Conservation (phyloP, 768 basidiomycete genomes). For the Tubosaeta sp. region DNA sequence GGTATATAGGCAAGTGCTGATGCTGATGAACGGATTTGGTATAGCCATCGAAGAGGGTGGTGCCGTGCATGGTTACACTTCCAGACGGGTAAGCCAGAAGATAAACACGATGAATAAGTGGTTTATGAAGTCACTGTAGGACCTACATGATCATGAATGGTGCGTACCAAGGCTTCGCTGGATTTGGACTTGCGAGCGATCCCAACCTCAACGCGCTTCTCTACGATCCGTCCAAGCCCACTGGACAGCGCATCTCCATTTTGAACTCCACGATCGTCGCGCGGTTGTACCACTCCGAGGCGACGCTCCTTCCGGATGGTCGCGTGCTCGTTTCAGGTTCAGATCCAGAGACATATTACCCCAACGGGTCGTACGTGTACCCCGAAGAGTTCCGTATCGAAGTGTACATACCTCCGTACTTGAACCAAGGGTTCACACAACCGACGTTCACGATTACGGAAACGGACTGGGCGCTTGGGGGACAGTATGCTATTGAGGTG, state of each 20-base stretch:
- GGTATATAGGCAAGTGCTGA: not conserved
- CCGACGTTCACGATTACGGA: constrained; percentile 56
- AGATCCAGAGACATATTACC: constrained; percentile 53
- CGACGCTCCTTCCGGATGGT: constrained; percentile 69
- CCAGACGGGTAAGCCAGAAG: constrained; percentile 35
- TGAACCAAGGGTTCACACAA: constrained; percentile 55
- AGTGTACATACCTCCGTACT: constrained; percentile 86
- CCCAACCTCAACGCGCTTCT: constrained; percentile 64
- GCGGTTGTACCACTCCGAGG: constrained; percentile 76
- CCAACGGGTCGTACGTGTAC: constrained; percentile 40
- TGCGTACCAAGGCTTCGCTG: constrained; percentile 63
- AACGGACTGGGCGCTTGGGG: constrained; percentile 62
- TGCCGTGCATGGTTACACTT: constrained; percentile 69
- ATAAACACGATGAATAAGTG: not conserved
- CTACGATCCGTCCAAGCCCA: constrained; percentile 61
- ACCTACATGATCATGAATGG: constrained; percentile 76
- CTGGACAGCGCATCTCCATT: constrained; percentile 61
- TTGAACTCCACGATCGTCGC: constrained; percentile 66
- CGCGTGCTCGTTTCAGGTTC: constrained; percentile 74
- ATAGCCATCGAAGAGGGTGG: constrained; percentile 68
- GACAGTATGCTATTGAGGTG: constrained; percentile 49
- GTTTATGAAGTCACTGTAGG: constrained; percentile 38
- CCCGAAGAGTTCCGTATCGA: constrained; percentile 76
- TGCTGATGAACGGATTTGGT: not conserved
- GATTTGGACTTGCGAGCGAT: constrained; percentile 64